Evolutionary conservation across 1,139 yeast genomes (phyloP).

Genomic region (Pichia sp.): DNA sequence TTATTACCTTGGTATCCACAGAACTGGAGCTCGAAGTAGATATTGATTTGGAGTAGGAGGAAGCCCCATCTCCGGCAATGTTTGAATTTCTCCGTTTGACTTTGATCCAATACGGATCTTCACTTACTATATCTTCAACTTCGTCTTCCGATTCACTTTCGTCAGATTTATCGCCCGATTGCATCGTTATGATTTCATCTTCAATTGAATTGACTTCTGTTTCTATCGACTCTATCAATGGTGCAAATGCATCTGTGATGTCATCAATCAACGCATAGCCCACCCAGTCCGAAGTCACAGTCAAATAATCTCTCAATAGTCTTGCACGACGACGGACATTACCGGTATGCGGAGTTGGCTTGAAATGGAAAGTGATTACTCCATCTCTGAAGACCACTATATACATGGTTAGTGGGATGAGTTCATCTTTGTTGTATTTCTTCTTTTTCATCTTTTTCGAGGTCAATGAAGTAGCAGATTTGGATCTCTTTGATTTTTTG

Average conservation of each 20-base stretch:
- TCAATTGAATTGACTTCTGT: slow-evolving; percentile 89
- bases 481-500: slow-evolving; percentile 13
- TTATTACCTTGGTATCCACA: slow-evolving; percentile 53
- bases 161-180: slow-evolving; percentile 56
- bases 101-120: slow-evolving; percentile 27
- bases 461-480: slow-evolving; percentile 15
- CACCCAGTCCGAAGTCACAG: slow-evolving; percentile 93
- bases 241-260: slow-evolving; percentile 95
- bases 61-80: slow-evolving; percentile 24
- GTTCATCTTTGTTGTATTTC: slow-evolving; percentile 57
- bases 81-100: slow-evolving; percentile 30
- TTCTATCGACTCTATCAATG: slow-evolving; percentile 89
- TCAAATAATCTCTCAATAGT: slow-evolving; percentile 77
- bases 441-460: slow-evolving; percentile 18
- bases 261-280: slow-evolving; percentile 96
- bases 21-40: slow-evolving; percentile 33
- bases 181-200: slow-evolving; percentile 84
- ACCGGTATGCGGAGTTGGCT: slow-evolving; percentile 93
- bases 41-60: slow-evolving; percentile 15
- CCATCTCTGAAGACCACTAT: slow-evolving; percentile 88
- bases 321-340: slow-evolving; percentile 93
- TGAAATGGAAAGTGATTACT: slow-evolving; percentile 87
- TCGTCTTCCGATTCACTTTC: slow-evolving; percentile 42
- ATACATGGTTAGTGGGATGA: slow-evolving; percentile 89
- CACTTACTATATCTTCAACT: slow-evolving; percentile 11